Percentiles rank a stretch among this genome's conserved stretches.
These are phyloP conservation scores for Blastobotrys serpentis DNA, from an alignment of 1,139 yeast species.

Conservation along the genomic window DNA sequence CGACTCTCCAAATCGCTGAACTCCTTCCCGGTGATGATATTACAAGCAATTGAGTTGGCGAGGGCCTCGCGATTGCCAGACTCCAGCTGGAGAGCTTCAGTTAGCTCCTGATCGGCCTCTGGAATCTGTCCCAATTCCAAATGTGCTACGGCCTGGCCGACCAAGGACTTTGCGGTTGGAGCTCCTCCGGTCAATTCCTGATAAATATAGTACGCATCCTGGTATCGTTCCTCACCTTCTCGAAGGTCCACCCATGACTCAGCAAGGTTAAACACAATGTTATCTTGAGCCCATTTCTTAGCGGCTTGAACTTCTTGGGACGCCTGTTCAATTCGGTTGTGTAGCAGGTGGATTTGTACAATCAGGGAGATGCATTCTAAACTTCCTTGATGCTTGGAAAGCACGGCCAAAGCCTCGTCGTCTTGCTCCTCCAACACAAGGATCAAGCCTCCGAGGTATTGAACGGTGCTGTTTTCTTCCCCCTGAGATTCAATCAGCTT, in stretches of 20 bases:
- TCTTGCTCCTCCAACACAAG: constrained; percentile 33
- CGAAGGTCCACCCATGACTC: constrained; percentile 65
- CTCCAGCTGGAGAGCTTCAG: constrained; percentile 45
- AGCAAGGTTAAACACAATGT: constrained; percentile 62
- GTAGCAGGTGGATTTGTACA: constrained; percentile 40
- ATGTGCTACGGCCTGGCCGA: constrained; percentile 49
- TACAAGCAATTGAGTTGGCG: constrained; percentile 57
- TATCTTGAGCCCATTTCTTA: constrained; percentile 59
- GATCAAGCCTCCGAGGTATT: constrained; percentile 39
- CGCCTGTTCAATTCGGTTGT: constrained; percentile 39
- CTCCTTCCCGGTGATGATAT: constrained; percentile 50
- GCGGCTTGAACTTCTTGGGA: constrained; percentile 36
- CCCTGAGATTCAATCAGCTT: constrained; percentile 28
- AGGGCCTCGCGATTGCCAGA: constrained; percentile 50
- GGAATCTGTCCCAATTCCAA: constrained; percentile 48
- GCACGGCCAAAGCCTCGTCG: constrained; percentile 38
- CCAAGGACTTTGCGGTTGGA: constrained; percentile 49
- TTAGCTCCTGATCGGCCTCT: constrained; percentile 46
- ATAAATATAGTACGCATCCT: constrained; percentile 65
- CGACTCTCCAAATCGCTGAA: constrained; percentile 44
- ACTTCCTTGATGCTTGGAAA: constrained; percentile 35
- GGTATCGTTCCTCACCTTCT: constrained; percentile 57
- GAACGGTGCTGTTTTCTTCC: constrained; percentile 28
- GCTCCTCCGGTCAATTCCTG: constrained; percentile 58
- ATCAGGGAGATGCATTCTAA: constrained; percentile 40